These are phyloP conservation scores for Monosporozyma siamensis DNA, from an alignment of 805 yeast genomes.

Conservation along the genomic window DNA sequence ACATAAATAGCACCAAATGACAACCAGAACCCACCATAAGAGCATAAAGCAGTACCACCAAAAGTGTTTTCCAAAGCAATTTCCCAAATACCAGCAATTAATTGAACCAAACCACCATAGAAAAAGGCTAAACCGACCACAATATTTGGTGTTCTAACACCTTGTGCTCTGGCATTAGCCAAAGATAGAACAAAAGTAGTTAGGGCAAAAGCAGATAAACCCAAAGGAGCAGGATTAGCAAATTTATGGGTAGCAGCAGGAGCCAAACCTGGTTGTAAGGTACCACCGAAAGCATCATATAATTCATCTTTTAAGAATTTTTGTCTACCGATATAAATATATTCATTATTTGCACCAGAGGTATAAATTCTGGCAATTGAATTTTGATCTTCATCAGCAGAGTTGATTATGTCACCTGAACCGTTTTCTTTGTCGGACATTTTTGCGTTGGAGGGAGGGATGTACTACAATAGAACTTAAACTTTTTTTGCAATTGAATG, in stretches of 20 bases:
- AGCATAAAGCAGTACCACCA: slow-evolving; percentile 54
- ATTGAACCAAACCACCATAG: slow-evolving; percentile 54
- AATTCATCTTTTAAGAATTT: slow-evolving; percentile 56
- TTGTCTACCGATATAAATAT: slow-evolving; percentile 62
- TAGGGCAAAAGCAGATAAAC: slow-evolving; percentile 51
- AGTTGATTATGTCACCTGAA: slow-evolving; percentile 9
- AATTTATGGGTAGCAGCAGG: slow-evolving; percentile 50
- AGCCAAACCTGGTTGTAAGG: slow-evolving; percentile 58
- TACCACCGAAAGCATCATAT: slow-evolving; percentile 71
- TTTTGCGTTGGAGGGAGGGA: too few relatives aligned
- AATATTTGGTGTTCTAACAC: slow-evolving; percentile 41
- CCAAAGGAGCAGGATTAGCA: slow-evolving; percentile 61
- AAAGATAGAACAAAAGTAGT: slow-evolving; percentile 54
- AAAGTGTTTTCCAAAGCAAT: slow-evolving; percentile 54
- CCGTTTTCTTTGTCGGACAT: slow-evolving; percentile 14
- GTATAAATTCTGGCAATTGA: slow-evolving; percentile 25
- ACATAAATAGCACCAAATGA: slow-evolving; percentile 51
- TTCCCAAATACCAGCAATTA: slow-evolving; percentile 61
- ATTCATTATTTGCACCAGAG: slow-evolving; percentile 46
- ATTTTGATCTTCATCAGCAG: not conserved
- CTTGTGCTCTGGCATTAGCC: slow-evolving; percentile 46
- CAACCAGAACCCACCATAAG: slow-evolving; percentile 67
- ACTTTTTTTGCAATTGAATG: too few relatives aligned
- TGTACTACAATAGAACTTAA: too few relatives aligned
- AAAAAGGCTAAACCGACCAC: slow-evolving; percentile 51